Evolutionary conservation across 345 rosid species (phyloP), one percentile per base, ranked within the genome.

Genomic region (Gossypioides kirkii): DNA sequence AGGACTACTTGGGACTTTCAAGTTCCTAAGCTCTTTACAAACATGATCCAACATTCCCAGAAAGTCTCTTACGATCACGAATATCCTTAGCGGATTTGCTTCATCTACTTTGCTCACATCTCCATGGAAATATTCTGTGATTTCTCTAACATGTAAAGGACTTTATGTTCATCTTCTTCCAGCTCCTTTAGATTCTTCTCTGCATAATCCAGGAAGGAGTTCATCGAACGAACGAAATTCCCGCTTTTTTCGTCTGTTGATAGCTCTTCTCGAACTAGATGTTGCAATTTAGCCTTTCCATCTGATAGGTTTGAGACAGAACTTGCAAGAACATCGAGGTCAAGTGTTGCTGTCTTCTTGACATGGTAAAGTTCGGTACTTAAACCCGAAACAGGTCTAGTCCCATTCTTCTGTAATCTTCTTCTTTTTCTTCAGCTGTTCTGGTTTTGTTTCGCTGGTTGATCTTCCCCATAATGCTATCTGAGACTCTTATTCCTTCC

Each of bases 31-130:
- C 74, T 91, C 98, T 79, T 87, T 95, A 73, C 98, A 92, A 6
- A 92, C 93, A 80, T 90, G 90, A 83, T 91, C 99, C 79, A 95
- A 70, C 98, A 91, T 91, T 59, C 98, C 97, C 74, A 95, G 75
- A 77, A 95, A 95, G 72, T 95, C 99, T 74, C 99, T 95, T 18
- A 92, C 99, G 71, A 95, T 95, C 89, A 95, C 96, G 69, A 95
- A 92, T 26, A 95, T 95, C 73, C 92, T 77, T 6, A 95, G 87
- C 12, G 96, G 98, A 62, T 88, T 95, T 62, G 88, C 82, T 72
- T 95, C 99, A 60, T 93, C 93, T 10, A 69, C 4, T 80, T 91
- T 94, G 84, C 87, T 87, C 77, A 84, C 87, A 72, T 91, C 82
- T 62, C 99, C 99, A 71, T 95, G 99, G 63, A 95, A 95, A 71